phyloP scores from a whole-genome alignment of 345 rosid species.

The Heritiera fomes region DNA sequence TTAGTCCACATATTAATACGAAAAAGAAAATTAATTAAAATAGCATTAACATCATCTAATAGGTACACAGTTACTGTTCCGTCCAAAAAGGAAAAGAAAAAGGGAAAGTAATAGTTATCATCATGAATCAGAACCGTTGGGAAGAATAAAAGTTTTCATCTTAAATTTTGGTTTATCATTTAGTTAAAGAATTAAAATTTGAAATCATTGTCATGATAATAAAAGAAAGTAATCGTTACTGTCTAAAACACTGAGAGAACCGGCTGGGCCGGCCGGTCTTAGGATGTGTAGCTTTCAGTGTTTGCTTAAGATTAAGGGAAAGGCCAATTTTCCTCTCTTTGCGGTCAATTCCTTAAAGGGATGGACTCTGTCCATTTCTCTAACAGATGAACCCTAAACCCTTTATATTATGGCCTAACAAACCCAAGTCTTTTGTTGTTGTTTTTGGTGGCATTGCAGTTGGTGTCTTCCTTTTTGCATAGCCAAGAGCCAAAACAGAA shows the following conservation, averaged over 20 bases:
- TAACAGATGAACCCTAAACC: constrained; percentile 1
- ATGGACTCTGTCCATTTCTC: constrained; percentile 40
- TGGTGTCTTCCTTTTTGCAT: constrained; percentile 13
- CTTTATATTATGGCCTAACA: constrained; percentile 15
- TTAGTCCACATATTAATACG: background rate
- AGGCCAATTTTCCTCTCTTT: constrained; percentile 39
- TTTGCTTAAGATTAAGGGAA: constrained; percentile 77
- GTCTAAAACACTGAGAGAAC: constrained; percentile 35
- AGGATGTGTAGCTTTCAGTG: constrained; percentile 34
- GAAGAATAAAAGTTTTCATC: background rate
- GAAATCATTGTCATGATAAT: constrained; percentile 22
- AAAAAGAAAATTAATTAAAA: background rate
- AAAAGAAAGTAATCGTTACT: constrained; percentile 34
- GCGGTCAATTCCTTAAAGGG: constrained; percentile 61
- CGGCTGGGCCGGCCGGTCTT: constrained; percentile 60
- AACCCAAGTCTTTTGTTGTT: constrained; percentile 21
- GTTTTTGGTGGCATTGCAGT: constrained; percentile 15
- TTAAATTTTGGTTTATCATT: constrained; percentile 23
- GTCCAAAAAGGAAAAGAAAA: background rate
- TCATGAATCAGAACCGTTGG: constrained; percentile 21
- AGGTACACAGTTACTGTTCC: too few relatives aligned
- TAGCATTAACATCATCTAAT: background rate
- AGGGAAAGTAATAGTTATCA: background rate
- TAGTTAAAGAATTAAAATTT: constrained; percentile 28
- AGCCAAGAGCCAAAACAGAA: constrained; percentile 21